Evolutionary conservation across 2,329 filamentous ascomycete species (phyloP).

Genomic region (Exophiala mesophila): DNA sequence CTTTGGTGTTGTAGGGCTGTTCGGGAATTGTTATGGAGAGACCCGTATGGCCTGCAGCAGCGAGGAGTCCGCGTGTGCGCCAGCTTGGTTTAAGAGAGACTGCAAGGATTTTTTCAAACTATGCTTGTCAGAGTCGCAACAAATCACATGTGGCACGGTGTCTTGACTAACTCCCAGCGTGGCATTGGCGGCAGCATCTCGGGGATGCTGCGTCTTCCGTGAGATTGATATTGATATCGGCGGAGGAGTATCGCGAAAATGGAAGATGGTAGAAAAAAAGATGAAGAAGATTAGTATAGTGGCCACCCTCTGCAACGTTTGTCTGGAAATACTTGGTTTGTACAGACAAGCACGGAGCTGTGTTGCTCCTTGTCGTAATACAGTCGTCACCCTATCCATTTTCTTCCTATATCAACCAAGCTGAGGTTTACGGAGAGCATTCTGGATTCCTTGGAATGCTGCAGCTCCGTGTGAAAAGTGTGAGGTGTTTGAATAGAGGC

Average conservation of each 20-base stretch:
- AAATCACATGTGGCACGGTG: neutral
- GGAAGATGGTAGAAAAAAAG: neutral
- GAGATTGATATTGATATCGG: neutral
- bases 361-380: too few relatives aligned
- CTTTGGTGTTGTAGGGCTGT: conserved; percentile 30
- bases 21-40: conserved; percentile 32
- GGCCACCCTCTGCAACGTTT: neutral
- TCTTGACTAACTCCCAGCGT: conserved; percentile 7
- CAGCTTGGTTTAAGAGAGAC: conserved; percentile 33
- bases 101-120: conserved; percentile 31
- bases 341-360: too few relatives aligned
- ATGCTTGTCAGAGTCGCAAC: neutral
- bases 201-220: neutral
- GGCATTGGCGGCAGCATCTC: conserved; percentile 17
- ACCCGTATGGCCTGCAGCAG: conserved; percentile 33
- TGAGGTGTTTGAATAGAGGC: too few relatives aligned
- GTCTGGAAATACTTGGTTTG: neutral
- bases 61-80: conserved; percentile 34
- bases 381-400: too few relatives aligned
- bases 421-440: too few relatives aligned
- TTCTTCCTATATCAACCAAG: too few relatives aligned
- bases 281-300: neutral
- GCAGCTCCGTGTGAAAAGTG: too few relatives aligned
- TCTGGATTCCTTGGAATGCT: too few relatives aligned
- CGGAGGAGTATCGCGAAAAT: neutral